Evolutionary conservation across 164 flowering plant genomes (phyloP).

Genomic region (Annona squamosa): DNA sequence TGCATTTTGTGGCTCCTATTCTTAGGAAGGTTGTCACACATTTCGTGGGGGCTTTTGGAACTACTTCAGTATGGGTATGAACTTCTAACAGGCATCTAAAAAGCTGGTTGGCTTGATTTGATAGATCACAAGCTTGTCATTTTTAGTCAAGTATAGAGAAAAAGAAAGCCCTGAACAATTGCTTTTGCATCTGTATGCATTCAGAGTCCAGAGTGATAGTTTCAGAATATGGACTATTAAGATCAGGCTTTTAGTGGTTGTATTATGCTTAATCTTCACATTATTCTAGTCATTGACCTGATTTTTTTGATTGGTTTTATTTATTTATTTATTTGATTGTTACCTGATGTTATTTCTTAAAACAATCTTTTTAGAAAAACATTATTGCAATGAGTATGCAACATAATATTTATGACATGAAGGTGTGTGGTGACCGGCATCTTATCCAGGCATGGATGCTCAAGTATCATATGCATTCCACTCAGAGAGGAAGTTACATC

Average conservation of each 20-base stretch:
- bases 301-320: too few species aligned
- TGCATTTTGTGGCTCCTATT: neutral
- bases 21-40: conserved; percentile 75
- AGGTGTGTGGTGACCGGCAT: neutral
- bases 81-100: neutral
- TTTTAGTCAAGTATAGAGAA: neutral
- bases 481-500: conserved; percentile 78
- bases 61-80: conserved; percentile 96
- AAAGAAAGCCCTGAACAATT: neutral
- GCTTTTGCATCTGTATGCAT: neutral
- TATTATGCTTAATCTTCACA: neutral
- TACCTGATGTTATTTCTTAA: neutral
- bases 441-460: conserved; percentile 85
- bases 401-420: neutral
- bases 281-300: neutral
- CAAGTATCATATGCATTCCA: conserved; percentile 98
- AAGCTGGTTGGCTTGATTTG: neutral
- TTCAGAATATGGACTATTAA: neutral
- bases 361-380: neutral
- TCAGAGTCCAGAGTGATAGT: neutral
- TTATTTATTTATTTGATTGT: neutral
- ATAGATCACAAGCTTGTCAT: neutral
- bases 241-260: neutral
- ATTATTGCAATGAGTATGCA: neutral
- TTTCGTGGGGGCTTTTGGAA: conserved; percentile 98